Conservation (phyloP, 768 basidiomycete genomes). For the Butyriboletus loyo region DNA sequence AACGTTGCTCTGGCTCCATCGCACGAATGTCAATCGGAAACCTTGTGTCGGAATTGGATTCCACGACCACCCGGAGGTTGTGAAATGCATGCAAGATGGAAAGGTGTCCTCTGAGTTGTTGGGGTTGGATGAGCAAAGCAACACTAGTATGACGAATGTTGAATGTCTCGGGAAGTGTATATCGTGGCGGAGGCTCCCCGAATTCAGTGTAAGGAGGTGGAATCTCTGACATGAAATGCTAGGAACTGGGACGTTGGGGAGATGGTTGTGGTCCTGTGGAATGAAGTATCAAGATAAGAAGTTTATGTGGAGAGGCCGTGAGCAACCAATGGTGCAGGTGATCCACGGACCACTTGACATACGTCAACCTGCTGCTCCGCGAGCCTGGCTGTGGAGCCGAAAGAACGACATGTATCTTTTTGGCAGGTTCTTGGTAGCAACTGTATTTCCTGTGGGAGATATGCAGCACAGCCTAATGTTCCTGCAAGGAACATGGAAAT, state of each 20-base stretch:
- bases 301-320: not conserved
- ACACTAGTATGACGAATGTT: slow-evolving; percentile 6
- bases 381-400: not conserved
- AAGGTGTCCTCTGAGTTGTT: slow-evolving; percentile 32
- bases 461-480: no score
- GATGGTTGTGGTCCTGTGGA: no score
- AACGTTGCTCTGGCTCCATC: slow-evolving; percentile 28
- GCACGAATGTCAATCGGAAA: slow-evolving; percentile 9
- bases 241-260: not conserved
- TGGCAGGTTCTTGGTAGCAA: no score
- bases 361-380: not conserved
- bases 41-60: slow-evolving; percentile 8
- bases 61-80: slow-evolving; percentile 17
- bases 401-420: not conserved
- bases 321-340: no score
- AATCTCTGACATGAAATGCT: not conserved
- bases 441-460: no score
- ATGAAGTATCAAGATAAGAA: no score
- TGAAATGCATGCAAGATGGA: slow-evolving; percentile 28
- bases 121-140: slow-evolving; percentile 16
- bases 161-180: slow-evolving; percentile 17
- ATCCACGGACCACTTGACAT: not conserved
- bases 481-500: no score
- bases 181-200: not conserved
- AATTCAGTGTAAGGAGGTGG: not conserved